Conservation (phyloP, 495 filamentous ascomycete genomes). For the Friedmanniomyces endolithicus region DNA sequence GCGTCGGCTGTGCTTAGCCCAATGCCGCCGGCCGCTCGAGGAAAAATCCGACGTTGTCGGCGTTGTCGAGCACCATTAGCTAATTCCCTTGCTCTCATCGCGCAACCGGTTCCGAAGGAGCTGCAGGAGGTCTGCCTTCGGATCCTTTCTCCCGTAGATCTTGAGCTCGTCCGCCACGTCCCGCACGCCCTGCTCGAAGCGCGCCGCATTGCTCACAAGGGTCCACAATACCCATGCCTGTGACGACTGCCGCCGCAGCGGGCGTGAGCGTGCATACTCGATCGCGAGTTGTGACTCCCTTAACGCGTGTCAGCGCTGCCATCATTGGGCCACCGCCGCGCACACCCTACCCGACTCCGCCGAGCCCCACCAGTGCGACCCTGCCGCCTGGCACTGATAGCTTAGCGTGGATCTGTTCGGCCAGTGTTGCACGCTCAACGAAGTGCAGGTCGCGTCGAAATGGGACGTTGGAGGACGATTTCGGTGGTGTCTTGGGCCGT, state of each 20-base stretch:
- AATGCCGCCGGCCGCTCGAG: not conserved
- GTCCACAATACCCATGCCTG: slow-evolving; percentile 7
- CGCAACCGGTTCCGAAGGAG: slow-evolving; percentile 33
- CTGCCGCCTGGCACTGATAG: slow-evolving; percentile 23
- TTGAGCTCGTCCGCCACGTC: slow-evolving; percentile 21
- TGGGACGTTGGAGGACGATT: slow-evolving; percentile 17
- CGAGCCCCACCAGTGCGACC: slow-evolving; percentile 35
- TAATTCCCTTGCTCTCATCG: slow-evolving; percentile 10
- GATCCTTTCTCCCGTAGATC: slow-evolving; percentile 21
- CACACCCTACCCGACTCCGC: slow-evolving; percentile 37
- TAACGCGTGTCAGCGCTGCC: not conserved
- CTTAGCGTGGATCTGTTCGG: slow-evolving; percentile 1
- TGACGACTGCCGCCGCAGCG: slow-evolving; percentile 14
- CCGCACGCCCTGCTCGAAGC: slow-evolving; percentile 21
- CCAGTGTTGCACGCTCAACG: slow-evolving; percentile 28
- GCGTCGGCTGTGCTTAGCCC: not conserved
- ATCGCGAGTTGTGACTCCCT: slow-evolving; percentile 46
- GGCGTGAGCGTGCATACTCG: slow-evolving; percentile 37
- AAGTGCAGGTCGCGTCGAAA: slow-evolving; percentile 34
- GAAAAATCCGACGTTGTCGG: slow-evolving; percentile 31
- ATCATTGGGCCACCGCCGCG: too few relatives aligned
- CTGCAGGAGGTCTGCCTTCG: slow-evolving; percentile 27
- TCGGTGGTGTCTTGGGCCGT: slow-evolving; percentile 1
- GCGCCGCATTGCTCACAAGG: slow-evolving; percentile 22
- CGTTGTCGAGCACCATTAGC: slow-evolving; percentile 42